Conservation (phyloP, 2,329 filamentous ascomycete species). For the Colletotrichum sp. region DNA sequence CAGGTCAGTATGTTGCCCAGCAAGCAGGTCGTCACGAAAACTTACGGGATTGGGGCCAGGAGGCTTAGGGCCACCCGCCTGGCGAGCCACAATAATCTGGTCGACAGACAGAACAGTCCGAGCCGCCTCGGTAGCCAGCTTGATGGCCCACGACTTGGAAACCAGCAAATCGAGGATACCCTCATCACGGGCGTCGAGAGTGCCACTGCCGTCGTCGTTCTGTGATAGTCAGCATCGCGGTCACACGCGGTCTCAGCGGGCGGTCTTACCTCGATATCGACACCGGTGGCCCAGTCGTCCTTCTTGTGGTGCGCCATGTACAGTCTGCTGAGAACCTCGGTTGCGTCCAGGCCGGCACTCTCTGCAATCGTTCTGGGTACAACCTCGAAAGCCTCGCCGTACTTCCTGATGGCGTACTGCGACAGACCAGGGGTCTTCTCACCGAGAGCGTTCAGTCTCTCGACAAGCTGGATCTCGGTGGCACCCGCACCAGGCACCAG, state of each 20-base stretch:
- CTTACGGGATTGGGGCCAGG: slow-evolving; percentile 84
- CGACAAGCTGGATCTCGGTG: slow-evolving; percentile 91
- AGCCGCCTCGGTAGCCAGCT: slow-evolving; percentile 92
- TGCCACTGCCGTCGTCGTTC: slow-evolving; percentile 81
- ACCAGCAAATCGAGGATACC: slow-evolving; percentile 92
- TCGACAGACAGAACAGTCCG: slow-evolving; percentile 95
- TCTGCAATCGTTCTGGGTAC: slow-evolving; percentile 93
- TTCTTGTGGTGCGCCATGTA: slow-evolving; percentile 93
- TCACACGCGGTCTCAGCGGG: neutral
- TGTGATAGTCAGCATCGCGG: slow-evolving; percentile 29
- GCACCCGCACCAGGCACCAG: slow-evolving; percentile 94
- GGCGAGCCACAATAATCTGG: slow-evolving; percentile 97
- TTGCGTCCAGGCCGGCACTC: slow-evolving; percentile 93
- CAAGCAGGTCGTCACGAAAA: slow-evolving; percentile 6
- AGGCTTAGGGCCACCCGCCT: slow-evolving; percentile 96
- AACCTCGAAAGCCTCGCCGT: slow-evolving; percentile 96
- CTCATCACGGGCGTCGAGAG: slow-evolving; percentile 82
- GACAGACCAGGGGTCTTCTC: slow-evolving; percentile 92
- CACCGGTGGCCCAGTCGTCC: slow-evolving; percentile 87
- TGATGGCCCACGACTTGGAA: slow-evolving; percentile 96
- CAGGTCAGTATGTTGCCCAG: slow-evolving; percentile 30
- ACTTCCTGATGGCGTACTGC: slow-evolving; percentile 98
- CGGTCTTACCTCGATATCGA: slow-evolving; percentile 79
- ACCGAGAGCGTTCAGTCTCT: slow-evolving; percentile 87
- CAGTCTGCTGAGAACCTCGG: slow-evolving; percentile 90